Evolutionary conservation across 2,329 filamentous ascomycete genomes (phyloP).

Genomic region (Neoscytalidium dimidiatum): DNA sequence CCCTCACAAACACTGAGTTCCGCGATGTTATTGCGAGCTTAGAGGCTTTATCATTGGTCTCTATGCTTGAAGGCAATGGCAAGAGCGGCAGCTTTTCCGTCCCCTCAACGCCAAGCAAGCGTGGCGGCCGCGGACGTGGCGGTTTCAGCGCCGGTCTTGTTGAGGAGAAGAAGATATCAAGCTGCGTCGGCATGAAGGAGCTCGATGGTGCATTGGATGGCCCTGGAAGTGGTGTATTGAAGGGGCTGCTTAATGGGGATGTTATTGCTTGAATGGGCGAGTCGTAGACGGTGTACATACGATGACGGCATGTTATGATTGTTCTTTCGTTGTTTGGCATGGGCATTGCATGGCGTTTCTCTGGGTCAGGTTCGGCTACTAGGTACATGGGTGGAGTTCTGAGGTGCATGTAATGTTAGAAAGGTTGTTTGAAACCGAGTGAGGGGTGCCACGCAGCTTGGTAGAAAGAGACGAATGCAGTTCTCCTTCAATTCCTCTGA

Average conservation of each 20-base stretch:
- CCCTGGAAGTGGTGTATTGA: slow-evolving; percentile 41
- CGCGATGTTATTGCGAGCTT: slow-evolving; percentile 87
- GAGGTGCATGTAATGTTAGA: not conserved
- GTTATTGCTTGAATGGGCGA: not conserved
- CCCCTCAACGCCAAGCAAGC: slow-evolving; percentile 60
- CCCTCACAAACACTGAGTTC: slow-evolving; percentile 89
- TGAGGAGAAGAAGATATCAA: slow-evolving; percentile 78
- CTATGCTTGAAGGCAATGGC: slow-evolving; percentile 63
- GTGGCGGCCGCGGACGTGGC: slow-evolving; percentile 38
- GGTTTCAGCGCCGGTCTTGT: slow-evolving; percentile 48
- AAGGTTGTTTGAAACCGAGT: not conserved
- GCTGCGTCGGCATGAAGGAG: slow-evolving; percentile 79
- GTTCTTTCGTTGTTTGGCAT: not conserved
- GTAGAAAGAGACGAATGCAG: not conserved
- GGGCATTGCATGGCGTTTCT: not conserved
- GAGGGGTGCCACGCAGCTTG: not conserved
- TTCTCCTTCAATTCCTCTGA: not conserved
- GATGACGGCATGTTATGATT: not conserved
- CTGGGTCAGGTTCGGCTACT: not conserved
- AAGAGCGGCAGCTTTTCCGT: slow-evolving; percentile 45
- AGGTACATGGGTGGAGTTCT: not conserved
- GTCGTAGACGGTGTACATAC: not conserved
- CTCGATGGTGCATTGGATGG: slow-evolving; percentile 65
- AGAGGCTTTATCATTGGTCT: slow-evolving; percentile 81
- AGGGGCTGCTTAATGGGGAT: slow-evolving; percentile 28